phyloP scores from a whole-genome alignment of 176 grass and related monocot genomes.

The Aegilops tauschii region DNA sequence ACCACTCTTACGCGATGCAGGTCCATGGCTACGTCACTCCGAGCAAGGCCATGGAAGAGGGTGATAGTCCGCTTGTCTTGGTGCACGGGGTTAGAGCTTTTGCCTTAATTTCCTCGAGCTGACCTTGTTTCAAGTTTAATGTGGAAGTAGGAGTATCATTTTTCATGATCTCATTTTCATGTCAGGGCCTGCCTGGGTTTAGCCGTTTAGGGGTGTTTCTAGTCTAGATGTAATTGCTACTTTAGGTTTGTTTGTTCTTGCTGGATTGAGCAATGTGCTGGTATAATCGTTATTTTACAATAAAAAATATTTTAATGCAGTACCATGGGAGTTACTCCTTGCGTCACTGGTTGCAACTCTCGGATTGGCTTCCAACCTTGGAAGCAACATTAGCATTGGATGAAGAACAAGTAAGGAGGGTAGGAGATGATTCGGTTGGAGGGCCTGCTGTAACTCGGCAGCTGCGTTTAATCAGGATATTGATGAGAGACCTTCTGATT shows the following conservation, averaged over 20 bases:
- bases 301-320: constrained; percentile 39
- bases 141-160: background rate
- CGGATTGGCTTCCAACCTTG: constrained; percentile 85
- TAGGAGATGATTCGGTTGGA: constrained; percentile 83
- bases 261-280: background rate
- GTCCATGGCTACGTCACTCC: constrained; percentile 79
- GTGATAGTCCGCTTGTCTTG: constrained; percentile 62
- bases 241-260: background rate
- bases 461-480: constrained; percentile 75
- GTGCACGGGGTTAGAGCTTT: constrained; percentile 71
- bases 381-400: constrained; percentile 85
- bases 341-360: constrained; percentile 88
- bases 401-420: constrained; percentile 77
- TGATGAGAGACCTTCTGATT: constrained; percentile 99
- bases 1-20: constrained; percentile 91
- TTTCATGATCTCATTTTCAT: constrained; percentile 37
- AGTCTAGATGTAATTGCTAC: background rate
- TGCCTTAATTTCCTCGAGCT: constrained; percentile 24
- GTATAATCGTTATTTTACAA: background rate
- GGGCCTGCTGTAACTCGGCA: constrained; percentile 82
- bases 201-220: constrained; percentile 12
- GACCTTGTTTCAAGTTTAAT: constrained; percentile 5
- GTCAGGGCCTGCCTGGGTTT: background rate
- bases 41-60: constrained; percentile 27
- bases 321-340: constrained; percentile 93